Conservation (phyloP, 495 filamentous ascomycete species). For the Lepraria neglecta region DNA sequence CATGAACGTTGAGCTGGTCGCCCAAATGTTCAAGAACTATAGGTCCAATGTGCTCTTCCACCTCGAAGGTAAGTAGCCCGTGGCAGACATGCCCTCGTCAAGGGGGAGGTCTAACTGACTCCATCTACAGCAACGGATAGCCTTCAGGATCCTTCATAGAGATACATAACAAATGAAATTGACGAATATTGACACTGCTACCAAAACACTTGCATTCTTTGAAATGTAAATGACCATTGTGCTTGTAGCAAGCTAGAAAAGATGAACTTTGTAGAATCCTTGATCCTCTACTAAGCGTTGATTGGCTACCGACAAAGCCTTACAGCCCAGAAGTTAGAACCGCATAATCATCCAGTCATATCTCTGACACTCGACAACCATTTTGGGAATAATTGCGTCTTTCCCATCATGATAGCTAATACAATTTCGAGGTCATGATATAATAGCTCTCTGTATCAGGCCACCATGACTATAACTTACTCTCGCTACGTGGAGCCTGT, state of each 20-base stretch:
- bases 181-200: background rate
- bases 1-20: conserved; percentile 95
- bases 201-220: background rate
- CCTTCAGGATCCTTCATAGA: conserved; percentile 65
- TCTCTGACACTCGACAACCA: background rate
- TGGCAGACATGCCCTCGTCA: background rate
- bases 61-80: conserved; percentile 68
- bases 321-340: background rate
- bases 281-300: background rate
- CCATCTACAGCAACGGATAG: conserved; percentile 66
- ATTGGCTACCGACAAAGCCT: conserved; percentile 7
- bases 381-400: background rate
- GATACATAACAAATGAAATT: background rate
- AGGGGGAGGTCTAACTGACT: background rate
- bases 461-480: conserved; percentile 47
- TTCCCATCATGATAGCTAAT: background rate
- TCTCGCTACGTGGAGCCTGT: conserved; percentile 38
- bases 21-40: conserved; percentile 99
- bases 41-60: conserved; percentile 97
- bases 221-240: background rate
- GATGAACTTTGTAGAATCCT: background rate
- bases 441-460: background rate
- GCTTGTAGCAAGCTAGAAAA: background rate
- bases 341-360: background rate
- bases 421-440: background rate